Conservation (phyloP, 208 protist species). For the Tritrichomonas musculus region DNA sequence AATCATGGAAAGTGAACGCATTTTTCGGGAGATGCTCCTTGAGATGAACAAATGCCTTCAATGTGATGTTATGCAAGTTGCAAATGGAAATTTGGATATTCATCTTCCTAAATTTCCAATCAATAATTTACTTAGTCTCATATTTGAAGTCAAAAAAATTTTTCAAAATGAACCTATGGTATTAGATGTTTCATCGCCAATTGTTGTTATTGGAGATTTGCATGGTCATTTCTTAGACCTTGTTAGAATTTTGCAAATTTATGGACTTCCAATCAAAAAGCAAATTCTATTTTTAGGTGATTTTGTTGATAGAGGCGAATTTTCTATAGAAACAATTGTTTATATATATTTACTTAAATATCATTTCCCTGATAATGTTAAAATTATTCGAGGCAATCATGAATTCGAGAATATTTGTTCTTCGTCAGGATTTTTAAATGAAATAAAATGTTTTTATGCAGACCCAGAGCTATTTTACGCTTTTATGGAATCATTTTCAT, state of each 20-base stretch:
- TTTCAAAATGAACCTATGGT: background rate
- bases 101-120: background rate
- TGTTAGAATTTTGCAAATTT: background rate
- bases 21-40: too few relatives aligned
- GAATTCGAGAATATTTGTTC: background rate
- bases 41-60: too few relatives aligned
- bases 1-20: too few relatives aligned
- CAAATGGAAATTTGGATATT: background rate
- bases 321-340: slow-evolving; percentile 5
- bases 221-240: background rate
- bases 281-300: background rate
- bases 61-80: background rate
- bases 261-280: background rate
- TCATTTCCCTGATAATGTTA: background rate
- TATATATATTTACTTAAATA: background rate
- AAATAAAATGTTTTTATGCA: background rate
- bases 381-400: slow-evolving; percentile 13
- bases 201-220: background rate
- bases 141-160: background rate
- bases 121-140: background rate
- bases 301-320: background rate
- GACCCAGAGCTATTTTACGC: background rate
- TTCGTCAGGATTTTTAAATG: background rate
- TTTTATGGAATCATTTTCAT: background rate
- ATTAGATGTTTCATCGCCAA: background rate